Percentiles rank a stretch among this genome's conserved stretches.
Conservation (phyloP, 1,139 yeast species). For the Hemisphaericaspora xylofermentans region DNA sequence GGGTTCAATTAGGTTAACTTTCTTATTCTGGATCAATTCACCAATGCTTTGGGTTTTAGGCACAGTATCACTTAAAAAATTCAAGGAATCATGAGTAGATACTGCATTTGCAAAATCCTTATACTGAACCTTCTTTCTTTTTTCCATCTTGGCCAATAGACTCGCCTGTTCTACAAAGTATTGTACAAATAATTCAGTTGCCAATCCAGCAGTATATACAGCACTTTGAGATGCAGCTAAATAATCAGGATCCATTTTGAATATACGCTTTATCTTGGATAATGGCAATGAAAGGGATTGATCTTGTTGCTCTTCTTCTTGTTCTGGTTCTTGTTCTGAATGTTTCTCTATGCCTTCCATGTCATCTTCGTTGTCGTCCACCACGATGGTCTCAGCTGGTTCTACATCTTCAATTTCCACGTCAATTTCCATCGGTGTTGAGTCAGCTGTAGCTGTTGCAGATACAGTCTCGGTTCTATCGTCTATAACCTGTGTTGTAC, state of each 20-base stretch:
- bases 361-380: constrained; percentile 16
- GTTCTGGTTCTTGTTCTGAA: no score
- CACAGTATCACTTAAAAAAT: constrained; percentile 66
- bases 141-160: constrained; percentile 64
- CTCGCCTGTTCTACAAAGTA: constrained; percentile 80
- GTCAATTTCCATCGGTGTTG: constrained; percentile 11
- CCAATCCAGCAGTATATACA: constrained; percentile 79
- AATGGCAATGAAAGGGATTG: constrained; percentile 55
- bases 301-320: constrained; percentile 19
- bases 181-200: constrained; percentile 83
- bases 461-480: constrained; percentile 1
- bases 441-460: neutral
- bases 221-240: constrained; percentile 75
- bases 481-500: neutral
- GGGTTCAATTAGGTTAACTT: constrained; percentile 31
- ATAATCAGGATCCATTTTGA: constrained; percentile 85
- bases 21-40: constrained; percentile 48
- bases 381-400: constrained; percentile 8
- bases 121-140: constrained; percentile 69
- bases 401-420: constrained; percentile 10
- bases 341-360: constrained; percentile 1
- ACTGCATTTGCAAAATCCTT: constrained; percentile 78
- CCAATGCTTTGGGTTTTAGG: constrained; percentile 62
- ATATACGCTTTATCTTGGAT: constrained; percentile 77
- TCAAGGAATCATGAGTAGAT: constrained; percentile 59